Conservation (phyloP, 148 eudicot species). For the Rhododendron ferrugineum region DNA sequence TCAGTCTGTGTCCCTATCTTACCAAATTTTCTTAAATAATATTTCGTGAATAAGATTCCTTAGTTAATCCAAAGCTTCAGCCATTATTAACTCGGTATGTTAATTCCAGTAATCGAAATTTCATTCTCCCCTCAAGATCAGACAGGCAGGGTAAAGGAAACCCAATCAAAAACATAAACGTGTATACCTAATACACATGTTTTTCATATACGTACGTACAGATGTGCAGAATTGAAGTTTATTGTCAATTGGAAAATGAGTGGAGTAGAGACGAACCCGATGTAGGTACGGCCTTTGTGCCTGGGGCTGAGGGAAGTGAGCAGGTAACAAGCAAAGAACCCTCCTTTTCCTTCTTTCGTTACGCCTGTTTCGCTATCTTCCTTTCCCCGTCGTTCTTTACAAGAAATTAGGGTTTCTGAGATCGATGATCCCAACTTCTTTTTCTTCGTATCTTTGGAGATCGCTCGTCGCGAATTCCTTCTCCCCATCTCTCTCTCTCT, state of each 20-base stretch:
- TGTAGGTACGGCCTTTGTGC: conserved; percentile 82
- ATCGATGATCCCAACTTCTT: conserved; percentile 8
- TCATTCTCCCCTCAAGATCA: too few relatives aligned
- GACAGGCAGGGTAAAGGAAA: not conserved
- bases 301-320: conserved; percentile 75
- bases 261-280: conserved; percentile 41
- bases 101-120: too few relatives aligned
- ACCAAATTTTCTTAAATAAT: not conserved
- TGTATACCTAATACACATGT: too few relatives aligned
- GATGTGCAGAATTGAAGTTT: not conserved
- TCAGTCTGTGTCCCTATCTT: not conserved
- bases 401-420: conserved; percentile 19
- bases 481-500: conserved; percentile 26
- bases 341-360: conserved; percentile 17
- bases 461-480: conserved; percentile 11
- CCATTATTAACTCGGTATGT: too few relatives aligned
- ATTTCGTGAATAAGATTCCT: not conserved
- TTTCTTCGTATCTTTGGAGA: conserved; percentile 16
- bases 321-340: conserved; percentile 72
- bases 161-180: not conserved
- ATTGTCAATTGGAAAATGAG: not conserved
- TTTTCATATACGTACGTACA: not conserved
- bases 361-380: conserved; percentile 9
- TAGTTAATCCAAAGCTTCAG: not conserved
- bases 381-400: conserved; percentile 7